Conservation (phyloP, 2,329 filamentous ascomycete species). For the Colletotrichum tropicale region DNA sequence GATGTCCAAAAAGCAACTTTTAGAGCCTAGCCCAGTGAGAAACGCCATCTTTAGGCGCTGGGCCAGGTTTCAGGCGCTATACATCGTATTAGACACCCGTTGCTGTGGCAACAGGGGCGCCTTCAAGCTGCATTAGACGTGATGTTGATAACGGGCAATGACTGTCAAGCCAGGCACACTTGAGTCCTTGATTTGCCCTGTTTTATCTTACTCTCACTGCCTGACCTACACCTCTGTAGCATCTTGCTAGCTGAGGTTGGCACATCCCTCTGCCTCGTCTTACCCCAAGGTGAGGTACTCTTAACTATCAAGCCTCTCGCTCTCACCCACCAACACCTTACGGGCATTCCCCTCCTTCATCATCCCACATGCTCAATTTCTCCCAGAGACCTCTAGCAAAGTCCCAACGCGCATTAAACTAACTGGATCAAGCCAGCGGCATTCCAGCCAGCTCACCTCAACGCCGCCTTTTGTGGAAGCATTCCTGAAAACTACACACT, state of each 20-base stretch:
- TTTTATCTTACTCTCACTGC: background rate
- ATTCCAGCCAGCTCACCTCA: background rate
- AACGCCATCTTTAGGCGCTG: background rate
- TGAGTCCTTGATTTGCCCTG: background rate
- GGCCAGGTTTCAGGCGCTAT: background rate
- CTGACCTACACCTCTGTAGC: background rate
- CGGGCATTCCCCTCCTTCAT: constrained; percentile 1
- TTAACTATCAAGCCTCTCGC: background rate
- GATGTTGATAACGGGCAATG: background rate
- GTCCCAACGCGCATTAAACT: background rate
- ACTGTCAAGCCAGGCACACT: background rate
- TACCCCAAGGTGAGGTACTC: background rate
- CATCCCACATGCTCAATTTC: background rate
- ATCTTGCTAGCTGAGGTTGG: background rate
- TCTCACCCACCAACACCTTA: background rate
- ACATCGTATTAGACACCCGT: background rate
- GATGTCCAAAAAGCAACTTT: background rate
- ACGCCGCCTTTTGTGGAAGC: background rate
- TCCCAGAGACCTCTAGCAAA: background rate
- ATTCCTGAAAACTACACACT: background rate
- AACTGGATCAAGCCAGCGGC: background rate
- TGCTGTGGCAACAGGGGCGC: background rate
- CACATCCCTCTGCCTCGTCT: background rate
- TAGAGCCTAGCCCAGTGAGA: background rate
- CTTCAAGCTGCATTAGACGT: background rate